Evolutionary conservation across 139 green algal genomes (phyloP).

Genomic region (Auxenochlorella pyrenoidosa): DNA sequence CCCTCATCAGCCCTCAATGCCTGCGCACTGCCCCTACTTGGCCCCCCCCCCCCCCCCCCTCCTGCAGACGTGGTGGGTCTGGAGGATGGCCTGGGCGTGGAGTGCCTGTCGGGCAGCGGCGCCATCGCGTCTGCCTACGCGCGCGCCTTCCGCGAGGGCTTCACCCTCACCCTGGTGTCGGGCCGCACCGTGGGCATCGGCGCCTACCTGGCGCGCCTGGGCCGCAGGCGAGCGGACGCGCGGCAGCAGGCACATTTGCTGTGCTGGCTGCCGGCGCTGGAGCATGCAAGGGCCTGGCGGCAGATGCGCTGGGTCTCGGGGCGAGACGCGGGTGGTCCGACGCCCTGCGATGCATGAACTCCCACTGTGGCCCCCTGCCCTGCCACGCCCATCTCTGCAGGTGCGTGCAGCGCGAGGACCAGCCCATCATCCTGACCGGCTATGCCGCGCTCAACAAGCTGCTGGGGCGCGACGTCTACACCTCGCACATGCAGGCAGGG

Average conservation of each 20-base stretch:
- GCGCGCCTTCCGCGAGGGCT: constrained; percentile 86
- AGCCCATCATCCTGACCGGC: constrained; percentile 99
- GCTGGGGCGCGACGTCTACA: constrained; percentile 95
- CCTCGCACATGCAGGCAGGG: constrained; percentile 88
- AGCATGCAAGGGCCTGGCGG: too few species aligned
- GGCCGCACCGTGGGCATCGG: constrained; percentile 98
- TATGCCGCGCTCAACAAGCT: constrained; percentile 99
- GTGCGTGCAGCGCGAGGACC: constrained; percentile 91
- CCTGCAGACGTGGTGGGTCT: constrained; percentile 93
- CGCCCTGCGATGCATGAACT: too few species aligned
- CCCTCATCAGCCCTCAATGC: neutral
- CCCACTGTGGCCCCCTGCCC: too few species aligned
- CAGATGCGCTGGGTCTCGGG: too few species aligned
- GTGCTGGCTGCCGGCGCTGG: too few species aligned
- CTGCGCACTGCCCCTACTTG: neutral
- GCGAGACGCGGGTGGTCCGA: too few species aligned
- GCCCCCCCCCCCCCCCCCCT: too few species aligned
- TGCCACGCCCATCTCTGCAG: constrained; percentile 39
- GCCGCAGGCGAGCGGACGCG: constrained; percentile 61
- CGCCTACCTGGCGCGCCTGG: constrained; percentile 96
- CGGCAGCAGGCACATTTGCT: too few species aligned
- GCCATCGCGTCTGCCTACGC: constrained; percentile 88
- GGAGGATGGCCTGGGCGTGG: constrained; percentile 97
- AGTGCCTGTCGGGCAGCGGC: constrained; percentile 96
- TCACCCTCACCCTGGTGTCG: constrained; percentile 93